These are phyloP conservation scores for Misopates orontium DNA, from an alignment of 257 asterid species.

Conservation along the genomic window DNA sequence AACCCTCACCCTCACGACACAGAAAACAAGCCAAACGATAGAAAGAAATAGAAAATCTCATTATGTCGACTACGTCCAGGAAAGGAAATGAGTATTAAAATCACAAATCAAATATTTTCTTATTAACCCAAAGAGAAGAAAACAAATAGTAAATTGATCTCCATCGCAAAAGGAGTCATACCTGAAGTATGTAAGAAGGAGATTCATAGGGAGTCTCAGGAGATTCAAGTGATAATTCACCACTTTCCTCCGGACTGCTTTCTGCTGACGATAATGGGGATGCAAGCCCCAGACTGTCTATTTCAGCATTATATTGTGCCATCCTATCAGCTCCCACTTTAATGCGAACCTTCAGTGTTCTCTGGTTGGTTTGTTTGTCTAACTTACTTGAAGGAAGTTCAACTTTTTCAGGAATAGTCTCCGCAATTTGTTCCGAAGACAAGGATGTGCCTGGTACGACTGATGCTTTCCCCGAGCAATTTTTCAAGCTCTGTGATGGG, in stretches of 20 bases:
- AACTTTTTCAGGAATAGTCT: conserved; percentile 41
- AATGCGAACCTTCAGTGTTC: conserved; percentile 66
- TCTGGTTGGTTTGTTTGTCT: conserved; percentile 42
- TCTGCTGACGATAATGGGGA: conserved; percentile 84
- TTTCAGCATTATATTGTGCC: conserved; percentile 64
- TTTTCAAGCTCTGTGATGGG: conserved; percentile 38
- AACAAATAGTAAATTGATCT: conserved; percentile 15
- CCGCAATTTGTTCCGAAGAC: conserved; percentile 45
- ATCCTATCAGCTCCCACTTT: conserved; percentile 67
- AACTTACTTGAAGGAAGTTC: conserved; percentile 47
- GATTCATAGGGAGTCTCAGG: conserved; percentile 50
- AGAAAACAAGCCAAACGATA: not conserved
- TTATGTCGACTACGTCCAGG: not conserved
- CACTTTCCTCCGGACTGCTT: conserved; percentile 63
- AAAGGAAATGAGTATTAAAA: not conserved
- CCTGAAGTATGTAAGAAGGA: conserved; percentile 64
- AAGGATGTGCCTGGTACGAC: conserved; percentile 37
- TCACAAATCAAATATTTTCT: conserved; percentile 18
- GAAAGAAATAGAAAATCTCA: not conserved
- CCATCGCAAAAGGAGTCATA: conserved; percentile 29
- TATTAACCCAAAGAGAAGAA: not conserved
- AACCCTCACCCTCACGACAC: conserved; percentile 13
- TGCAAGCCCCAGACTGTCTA: conserved; percentile 74
- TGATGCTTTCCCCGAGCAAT: conserved; percentile 39
- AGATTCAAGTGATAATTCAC: conserved; percentile 43